Percentiles rank a stretch among this genome's conserved stretches.
Conservation (phyloP, 768 basidiomycete genomes). For the Austroboletus eburneus region DNA sequence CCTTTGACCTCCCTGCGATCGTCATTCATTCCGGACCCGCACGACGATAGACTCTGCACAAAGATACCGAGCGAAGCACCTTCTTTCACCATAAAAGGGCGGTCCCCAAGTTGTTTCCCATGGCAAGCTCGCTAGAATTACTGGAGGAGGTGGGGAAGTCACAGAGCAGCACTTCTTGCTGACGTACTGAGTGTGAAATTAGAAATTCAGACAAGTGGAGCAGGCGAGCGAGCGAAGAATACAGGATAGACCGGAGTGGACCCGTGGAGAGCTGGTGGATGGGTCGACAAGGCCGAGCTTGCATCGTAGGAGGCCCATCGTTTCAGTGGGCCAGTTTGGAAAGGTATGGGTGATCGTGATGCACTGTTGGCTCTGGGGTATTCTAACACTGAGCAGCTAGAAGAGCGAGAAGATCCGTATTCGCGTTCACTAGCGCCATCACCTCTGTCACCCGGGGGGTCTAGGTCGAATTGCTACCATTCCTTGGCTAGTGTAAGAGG, state of each 20-base stretch:
- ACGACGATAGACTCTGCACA: too few relatives aligned
- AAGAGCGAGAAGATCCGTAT: constrained; percentile 21
- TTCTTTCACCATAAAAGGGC: not conserved
- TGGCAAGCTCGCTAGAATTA: constrained; percentile 23
- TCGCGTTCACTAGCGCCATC: constrained; percentile 24
- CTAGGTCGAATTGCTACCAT: constrained; percentile 47
- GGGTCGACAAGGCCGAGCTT: constrained; percentile 16
- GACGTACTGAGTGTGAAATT: not conserved
- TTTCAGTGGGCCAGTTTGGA: constrained; percentile 59
- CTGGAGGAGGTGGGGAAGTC: constrained; percentile 26
- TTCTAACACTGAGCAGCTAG: constrained; percentile 15
- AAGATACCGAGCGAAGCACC: not conserved
- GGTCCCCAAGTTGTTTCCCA: constrained; percentile 1
- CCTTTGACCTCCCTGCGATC: too few relatives aligned
- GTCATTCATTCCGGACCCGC: too few relatives aligned
- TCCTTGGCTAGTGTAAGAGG: constrained; percentile 41
- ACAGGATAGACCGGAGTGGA: constrained; percentile 27
- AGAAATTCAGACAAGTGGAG: constrained; percentile 60
- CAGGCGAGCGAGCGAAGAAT: constrained; percentile 52
- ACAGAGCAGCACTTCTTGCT: not conserved
- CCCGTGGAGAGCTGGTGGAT: constrained; percentile 12
- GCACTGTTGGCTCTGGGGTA: not conserved
- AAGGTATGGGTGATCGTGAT: constrained; percentile 47
- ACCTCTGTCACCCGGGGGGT: constrained; percentile 37
- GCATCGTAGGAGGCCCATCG: constrained; percentile 44